Evolutionary conservation across 257 asterid species (phyloP).

Genomic region (Ophiorrhiza pumila): DNA sequence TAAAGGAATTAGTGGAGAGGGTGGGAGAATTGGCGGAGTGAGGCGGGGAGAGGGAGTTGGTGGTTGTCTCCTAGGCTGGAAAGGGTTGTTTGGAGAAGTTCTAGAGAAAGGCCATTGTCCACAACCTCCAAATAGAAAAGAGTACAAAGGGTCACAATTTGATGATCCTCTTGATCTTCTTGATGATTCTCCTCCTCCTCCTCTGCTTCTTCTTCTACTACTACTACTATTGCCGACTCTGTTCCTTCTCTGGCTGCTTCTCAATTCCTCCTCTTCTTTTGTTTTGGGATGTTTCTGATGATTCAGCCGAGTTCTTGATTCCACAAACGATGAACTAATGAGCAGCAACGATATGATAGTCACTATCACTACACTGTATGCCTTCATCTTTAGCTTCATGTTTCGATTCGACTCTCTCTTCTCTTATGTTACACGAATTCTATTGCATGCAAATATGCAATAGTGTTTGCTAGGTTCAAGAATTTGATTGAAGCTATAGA

Average conservation of each 20-base stretch:
- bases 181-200: slow-evolving; percentile 20
- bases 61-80: slow-evolving; percentile 23
- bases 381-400: slow-evolving; percentile 25
- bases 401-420: background rate
- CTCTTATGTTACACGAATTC: too few species aligned
- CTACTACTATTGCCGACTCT: slow-evolving; percentile 13
- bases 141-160: slow-evolving; percentile 33
- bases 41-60: slow-evolving; percentile 26
- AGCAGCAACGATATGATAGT: slow-evolving; percentile 32
- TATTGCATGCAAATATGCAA: background rate
- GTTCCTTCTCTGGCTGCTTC: slow-evolving; percentile 21
- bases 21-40: slow-evolving; percentile 26
- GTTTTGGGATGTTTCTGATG: slow-evolving; percentile 1
- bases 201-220: slow-evolving; percentile 13
- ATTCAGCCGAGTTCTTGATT: slow-evolving; percentile 23
- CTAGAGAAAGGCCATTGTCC: slow-evolving; percentile 41
- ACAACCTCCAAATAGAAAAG: slow-evolving; percentile 30
- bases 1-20: slow-evolving; percentile 16
- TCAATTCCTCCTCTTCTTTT: slow-evolving; percentile 32
- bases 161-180: slow-evolving; percentile 19
- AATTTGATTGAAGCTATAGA: background rate
- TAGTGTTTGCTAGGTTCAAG: background rate
- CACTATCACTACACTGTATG: slow-evolving; percentile 8
- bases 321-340: slow-evolving; percentile 31
- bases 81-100: slow-evolving; percentile 28